Evolutionary conservation across 139 green algal genomes (phyloP).

Genomic region (Mesotaenium endlicherianum): DNA sequence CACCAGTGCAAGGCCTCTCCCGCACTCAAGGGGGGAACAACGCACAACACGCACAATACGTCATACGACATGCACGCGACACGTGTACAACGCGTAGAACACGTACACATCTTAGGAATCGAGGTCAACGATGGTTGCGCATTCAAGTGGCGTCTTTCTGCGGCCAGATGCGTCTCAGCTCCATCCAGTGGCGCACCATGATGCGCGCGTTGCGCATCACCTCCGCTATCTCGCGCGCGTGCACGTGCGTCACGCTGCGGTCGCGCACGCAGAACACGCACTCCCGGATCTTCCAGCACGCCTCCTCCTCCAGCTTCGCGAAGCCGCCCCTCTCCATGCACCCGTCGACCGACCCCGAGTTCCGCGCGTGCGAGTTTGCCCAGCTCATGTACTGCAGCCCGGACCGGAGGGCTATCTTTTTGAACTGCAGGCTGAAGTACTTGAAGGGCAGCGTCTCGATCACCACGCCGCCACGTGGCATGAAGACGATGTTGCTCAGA

Average conservation of each 20-base stretch:
- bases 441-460: slow-evolving; percentile 44
- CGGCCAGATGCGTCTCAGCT: no score
- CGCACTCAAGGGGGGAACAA: no score
- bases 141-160: no score
- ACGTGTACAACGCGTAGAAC: no score
- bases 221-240: neutral
- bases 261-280: slow-evolving; percentile 13
- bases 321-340: slow-evolving; percentile 25
- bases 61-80: no score
- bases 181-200: no score
- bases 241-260: neutral
- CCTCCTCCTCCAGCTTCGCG: slow-evolving; percentile 9
- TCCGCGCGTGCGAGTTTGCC: slow-evolving; percentile 16
- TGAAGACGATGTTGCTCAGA: slow-evolving; percentile 47
- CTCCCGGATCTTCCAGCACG: neutral
- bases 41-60: no score
- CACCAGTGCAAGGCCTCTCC: no score
- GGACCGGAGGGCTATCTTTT: slow-evolving; percentile 15
- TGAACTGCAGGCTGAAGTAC: slow-evolving; percentile 15
- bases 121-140: no score
- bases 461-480: slow-evolving; percentile 27
- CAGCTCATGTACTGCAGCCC: slow-evolving; percentile 39
- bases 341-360: slow-evolving; percentile 1
- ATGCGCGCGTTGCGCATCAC: no score
- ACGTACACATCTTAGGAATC: no score